phyloP scores from a whole-genome alignment of 176 grass and related monocot species.

The Pharus latifolius region DNA sequence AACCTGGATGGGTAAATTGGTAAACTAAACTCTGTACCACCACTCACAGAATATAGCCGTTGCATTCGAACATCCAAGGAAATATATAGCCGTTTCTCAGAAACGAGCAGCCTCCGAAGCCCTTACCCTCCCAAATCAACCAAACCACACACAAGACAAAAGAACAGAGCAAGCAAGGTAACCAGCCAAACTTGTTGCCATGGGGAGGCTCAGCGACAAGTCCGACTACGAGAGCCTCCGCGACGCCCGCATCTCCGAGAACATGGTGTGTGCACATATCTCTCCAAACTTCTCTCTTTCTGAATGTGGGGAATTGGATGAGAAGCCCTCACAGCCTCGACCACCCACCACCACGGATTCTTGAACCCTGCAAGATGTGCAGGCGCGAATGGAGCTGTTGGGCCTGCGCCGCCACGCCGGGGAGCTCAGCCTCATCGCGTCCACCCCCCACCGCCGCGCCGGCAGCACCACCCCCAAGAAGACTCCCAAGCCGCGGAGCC shows the following conservation, averaged over 20 bases:
- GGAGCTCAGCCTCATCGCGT: conserved; percentile 40
- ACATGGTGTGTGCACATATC: conserved; percentile 33
- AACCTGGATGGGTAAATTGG: background rate
- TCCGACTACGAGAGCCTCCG: conserved; percentile 60
- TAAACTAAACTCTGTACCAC: background rate
- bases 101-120: background rate
- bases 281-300: background rate
- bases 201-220: conserved; percentile 33
- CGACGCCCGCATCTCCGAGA: conserved; percentile 66
- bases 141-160: background rate
- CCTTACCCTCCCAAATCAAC: background rate
- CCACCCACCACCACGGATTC: conserved; percentile 1
- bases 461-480: conserved; percentile 17
- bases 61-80: conserved; percentile 12
- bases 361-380: background rate
- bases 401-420: conserved; percentile 43
- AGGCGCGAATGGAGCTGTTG: conserved; percentile 71
- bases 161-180: too few species aligned
- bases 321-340: background rate
- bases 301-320: too few species aligned
- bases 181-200: background rate
- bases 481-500: conserved; percentile 7
- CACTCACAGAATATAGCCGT: background rate
- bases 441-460: conserved; percentile 19
- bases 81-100: background rate